Percentiles rank a stretch among this genome's conserved stretches.
phyloP scores from a whole-genome alignment of 2,329 filamentous ascomycete genomes.

The Emmonsiellopsis sp. region DNA sequence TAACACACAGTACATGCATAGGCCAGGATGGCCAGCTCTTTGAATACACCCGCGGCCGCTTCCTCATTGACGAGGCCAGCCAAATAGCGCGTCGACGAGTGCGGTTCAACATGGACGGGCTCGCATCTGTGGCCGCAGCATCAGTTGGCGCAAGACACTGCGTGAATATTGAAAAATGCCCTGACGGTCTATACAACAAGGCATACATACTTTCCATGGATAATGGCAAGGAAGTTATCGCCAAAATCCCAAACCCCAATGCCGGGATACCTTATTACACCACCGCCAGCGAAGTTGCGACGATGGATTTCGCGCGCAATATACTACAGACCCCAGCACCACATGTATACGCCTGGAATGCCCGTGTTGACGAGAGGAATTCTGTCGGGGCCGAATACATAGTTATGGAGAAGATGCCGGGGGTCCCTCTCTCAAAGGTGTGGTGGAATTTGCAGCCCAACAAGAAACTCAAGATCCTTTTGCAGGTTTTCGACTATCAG shows the following conservation, averaged over 20 bases:
- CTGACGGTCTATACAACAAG: conserved; percentile 20
- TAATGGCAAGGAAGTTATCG: conserved; percentile 11
- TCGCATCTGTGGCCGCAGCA: conserved; percentile 22
- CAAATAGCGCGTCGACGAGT: conserved; percentile 5
- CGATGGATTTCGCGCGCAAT: conserved; percentile 20
- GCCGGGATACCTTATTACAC: conserved; percentile 11
- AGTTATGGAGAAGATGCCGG: conserved; percentile 25
- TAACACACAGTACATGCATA: not conserved
- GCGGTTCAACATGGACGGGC: conserved; percentile 25
- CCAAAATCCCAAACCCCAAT: conserved; percentile 13
- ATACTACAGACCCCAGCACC: not conserved
- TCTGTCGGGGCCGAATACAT: conserved; percentile 27
- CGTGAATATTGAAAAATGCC: conserved; percentile 24
- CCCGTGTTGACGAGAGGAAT: conserved; percentile 11
- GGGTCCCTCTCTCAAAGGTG: conserved; percentile 18
- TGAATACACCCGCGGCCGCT: conserved; percentile 7
- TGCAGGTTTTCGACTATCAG: conserved; percentile 3
- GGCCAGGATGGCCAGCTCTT: not conserved
- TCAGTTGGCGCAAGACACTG: conserved; percentile 21
- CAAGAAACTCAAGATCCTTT: conserved; percentile 1
- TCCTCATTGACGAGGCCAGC: conserved; percentile 3
- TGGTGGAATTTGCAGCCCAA: conserved; percentile 14
- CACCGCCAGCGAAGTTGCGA: conserved; percentile 30
- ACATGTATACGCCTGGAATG: not conserved
- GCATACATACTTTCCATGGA: conserved; percentile 22